phyloP scores from a whole-genome alignment of 106 monocot species.

The Alisma plantagoaquatica region DNA sequence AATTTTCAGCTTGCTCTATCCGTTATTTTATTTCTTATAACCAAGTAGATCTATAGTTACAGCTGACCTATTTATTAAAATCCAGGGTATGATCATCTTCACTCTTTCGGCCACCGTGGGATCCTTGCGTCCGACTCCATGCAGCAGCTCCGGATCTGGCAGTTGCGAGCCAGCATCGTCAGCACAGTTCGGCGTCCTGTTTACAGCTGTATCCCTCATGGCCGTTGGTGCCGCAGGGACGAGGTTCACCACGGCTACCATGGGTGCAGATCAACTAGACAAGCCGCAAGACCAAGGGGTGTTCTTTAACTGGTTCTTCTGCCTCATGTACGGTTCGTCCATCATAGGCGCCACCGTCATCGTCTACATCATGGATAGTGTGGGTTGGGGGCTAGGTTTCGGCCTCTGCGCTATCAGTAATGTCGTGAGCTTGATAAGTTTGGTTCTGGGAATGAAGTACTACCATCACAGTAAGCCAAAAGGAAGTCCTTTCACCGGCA shows the following conservation, averaged over 20 bases:
- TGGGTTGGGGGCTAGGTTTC: slow-evolving; percentile 53
- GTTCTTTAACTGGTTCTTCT: slow-evolving; percentile 74
- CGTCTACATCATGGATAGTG: slow-evolving; percentile 54
- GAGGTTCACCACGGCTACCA: slow-evolving; percentile 33
- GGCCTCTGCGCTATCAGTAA: slow-evolving; percentile 14
- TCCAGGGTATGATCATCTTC: slow-evolving; percentile 37
- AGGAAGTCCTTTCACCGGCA: slow-evolving; percentile 54
- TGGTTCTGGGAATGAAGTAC: slow-evolving; percentile 27
- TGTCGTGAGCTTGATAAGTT: slow-evolving; percentile 7
- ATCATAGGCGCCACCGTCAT: slow-evolving; percentile 38
- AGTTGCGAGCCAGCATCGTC: slow-evolving; percentile 14
- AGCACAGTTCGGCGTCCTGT: slow-evolving; percentile 30
- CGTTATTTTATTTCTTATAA: no score
- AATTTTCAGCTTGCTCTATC: no score
- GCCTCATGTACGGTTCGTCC: slow-evolving; percentile 17
- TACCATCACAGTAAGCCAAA: slow-evolving; percentile 15
- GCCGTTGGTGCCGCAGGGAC: slow-evolving; percentile 31
- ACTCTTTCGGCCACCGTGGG: slow-evolving; percentile 29
- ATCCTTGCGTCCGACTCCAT: slow-evolving; percentile 29
- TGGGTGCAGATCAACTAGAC: slow-evolving; percentile 61
- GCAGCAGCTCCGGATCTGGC: background rate
- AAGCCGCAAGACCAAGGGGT: slow-evolving; percentile 19
- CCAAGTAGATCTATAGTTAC: no score
- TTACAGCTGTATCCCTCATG: slow-evolving; percentile 20
- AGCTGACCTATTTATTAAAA: no score